Conservation (phyloP, 371 early-diverging fungal genomes). For the Saksenaea vasiformis region DNA sequence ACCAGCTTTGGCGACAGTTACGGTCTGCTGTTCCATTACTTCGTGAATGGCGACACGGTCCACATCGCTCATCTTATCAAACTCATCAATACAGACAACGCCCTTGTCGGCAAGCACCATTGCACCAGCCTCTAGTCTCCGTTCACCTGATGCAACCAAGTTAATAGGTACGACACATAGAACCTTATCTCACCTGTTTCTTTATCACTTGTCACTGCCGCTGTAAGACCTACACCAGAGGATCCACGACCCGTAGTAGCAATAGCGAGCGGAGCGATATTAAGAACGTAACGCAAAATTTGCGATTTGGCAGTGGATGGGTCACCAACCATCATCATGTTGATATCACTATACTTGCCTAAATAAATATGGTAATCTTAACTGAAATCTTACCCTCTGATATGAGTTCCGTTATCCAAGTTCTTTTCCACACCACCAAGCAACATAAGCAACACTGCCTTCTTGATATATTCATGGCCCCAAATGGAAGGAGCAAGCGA, state of each 20-base stretch:
- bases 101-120: slow-evolving; percentile 99
- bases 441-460: slow-evolving; percentile 91
- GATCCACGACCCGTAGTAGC: slow-evolving; percentile 97
- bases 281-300: slow-evolving; percentile 86
- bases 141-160: slow-evolving; percentile 65
- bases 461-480: slow-evolving; percentile 97
- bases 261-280: slow-evolving; percentile 90
- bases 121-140: slow-evolving; percentile 98
- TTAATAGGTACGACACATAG: not conserved
- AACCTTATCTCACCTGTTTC: slow-evolving; percentile 59
- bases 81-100: slow-evolving; percentile 99
- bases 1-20: slow-evolving; percentile 98
- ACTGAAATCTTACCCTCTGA: slow-evolving; percentile 76
- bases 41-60: slow-evolving; percentile 99
- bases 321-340: slow-evolving; percentile 96
- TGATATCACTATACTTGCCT: slow-evolving; percentile 78
- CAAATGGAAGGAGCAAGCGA: slow-evolving; percentile 98
- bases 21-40: slow-evolving; percentile 99
- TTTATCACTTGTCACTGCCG: slow-evolving; percentile 89
- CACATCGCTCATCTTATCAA: slow-evolving; percentile 99
- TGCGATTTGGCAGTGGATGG: slow-evolving; percentile 98
- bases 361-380: slow-evolving; percentile 26
- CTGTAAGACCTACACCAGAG: slow-evolving; percentile 98
- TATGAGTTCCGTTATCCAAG: slow-evolving; percentile 91
- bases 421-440: slow-evolving; percentile 97